These are phyloP conservation scores for Begonia fuchsioides DNA, from an alignment of 306 rosid species.

Conservation along the genomic window DNA sequence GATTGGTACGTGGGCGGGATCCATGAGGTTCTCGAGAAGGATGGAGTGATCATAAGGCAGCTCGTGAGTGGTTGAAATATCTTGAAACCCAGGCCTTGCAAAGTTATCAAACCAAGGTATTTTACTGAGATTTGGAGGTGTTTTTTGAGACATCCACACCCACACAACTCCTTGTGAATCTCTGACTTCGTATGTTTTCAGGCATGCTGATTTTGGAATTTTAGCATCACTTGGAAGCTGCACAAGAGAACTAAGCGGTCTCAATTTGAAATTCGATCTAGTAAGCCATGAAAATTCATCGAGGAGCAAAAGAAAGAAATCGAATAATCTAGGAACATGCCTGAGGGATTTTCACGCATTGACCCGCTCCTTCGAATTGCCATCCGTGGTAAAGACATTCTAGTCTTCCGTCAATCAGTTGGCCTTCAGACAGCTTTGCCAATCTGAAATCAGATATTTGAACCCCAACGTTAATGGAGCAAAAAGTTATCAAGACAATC, in stretches of 20 bases:
- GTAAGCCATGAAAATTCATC: no score
- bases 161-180: conserved; percentile 91
- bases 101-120: conserved; percentile 91
- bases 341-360: conserved; percentile 97
- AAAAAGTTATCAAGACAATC: background rate
- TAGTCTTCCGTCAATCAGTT: conserved; percentile 74
- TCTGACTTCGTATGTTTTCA: conserved; percentile 54
- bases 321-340: conserved; percentile 16
- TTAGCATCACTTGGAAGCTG: conserved; percentile 94
- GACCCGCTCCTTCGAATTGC: conserved; percentile 87
- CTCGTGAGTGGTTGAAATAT: conserved; percentile 66
- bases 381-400: conserved; percentile 97
- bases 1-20: conserved; percentile 93
- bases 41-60: conserved; percentile 97
- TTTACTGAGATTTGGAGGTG: conserved; percentile 45
- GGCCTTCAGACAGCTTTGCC: conserved; percentile 94
- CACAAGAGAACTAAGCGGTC: background rate
- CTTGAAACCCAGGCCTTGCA: conserved; percentile 74
- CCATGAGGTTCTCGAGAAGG: conserved; percentile 91
- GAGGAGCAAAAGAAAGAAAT: background rate
- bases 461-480: no score
- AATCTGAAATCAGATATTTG: conserved; percentile 27
- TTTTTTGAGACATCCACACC: conserved; percentile 91
- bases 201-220: conserved; percentile 77
- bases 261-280: no score